A percentile compares a stretch with the other conserved stretches of the same genome.
These are phyloP conservation scores for Miscanthus sacchariflorus DNA, from an alignment of 202 grass and related monocot genomes.

Conservation along the genomic window DNA sequence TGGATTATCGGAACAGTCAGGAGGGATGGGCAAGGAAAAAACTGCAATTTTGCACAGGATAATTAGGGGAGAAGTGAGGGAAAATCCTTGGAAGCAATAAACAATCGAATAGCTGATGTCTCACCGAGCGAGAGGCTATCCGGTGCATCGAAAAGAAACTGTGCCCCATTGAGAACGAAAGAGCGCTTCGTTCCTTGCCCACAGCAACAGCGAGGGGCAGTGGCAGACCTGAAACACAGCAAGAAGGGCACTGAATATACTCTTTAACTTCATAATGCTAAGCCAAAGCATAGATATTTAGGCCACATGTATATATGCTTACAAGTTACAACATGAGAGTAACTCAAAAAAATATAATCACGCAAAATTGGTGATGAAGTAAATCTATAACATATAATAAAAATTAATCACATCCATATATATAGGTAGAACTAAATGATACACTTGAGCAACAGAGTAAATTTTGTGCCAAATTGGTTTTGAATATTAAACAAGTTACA, in stretches of 20 bases:
- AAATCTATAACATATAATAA: too few relatives aligned
- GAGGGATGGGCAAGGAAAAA: background rate
- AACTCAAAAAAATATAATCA: too few relatives aligned
- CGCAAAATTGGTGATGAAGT: too few relatives aligned
- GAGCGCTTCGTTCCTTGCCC: background rate
- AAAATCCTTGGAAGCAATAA: background rate
- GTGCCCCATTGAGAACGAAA: background rate
- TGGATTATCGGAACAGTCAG: background rate
- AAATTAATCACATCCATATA: too few relatives aligned
- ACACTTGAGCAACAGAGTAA: too few relatives aligned
- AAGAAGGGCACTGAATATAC: background rate
- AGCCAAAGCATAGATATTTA: background rate
- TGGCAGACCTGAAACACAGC: background rate
- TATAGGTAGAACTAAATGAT: too few relatives aligned
- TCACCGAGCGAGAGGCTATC: conserved; percentile 45
- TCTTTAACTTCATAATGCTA: background rate
- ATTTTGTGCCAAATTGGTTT: too few relatives aligned
- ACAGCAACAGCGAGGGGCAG: background rate
- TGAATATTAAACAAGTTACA: too few relatives aligned
- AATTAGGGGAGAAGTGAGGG: background rate
- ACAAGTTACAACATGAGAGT: too few relatives aligned
- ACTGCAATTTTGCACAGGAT: background rate
- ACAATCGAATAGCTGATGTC: background rate
- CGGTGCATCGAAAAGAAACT: conserved; percentile 36
- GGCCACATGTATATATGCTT: too few relatives aligned